phyloP scores from a whole-genome alignment of 1,284 basidiomycete genomes.

The Leccinum solheimii region DNA sequence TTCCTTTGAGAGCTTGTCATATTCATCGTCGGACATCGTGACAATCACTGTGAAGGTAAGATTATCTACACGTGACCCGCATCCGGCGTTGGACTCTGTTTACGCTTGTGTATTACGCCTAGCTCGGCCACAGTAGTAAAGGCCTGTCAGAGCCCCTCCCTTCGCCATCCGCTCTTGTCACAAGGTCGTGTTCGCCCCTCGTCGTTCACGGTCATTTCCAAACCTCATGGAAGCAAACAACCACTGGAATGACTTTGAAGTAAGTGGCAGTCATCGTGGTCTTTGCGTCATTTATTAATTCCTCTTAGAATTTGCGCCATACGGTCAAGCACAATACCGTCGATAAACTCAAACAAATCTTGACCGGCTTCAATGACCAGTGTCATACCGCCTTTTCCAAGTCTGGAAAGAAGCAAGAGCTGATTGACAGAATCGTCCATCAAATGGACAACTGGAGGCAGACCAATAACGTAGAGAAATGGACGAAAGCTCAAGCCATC shows the following conservation, averaged over 20 bases:
- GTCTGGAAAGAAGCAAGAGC: slow-evolving; percentile 81
- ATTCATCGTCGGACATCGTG: slow-evolving; percentile 54
- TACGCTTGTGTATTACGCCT: slow-evolving; percentile 28
- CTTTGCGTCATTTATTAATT: slow-evolving; percentile 17
- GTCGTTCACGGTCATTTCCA: slow-evolving; percentile 5
- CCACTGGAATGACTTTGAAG: slow-evolving; percentile 40
- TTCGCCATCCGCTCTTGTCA: slow-evolving; percentile 9
- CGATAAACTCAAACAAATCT: slow-evolving; percentile 76
- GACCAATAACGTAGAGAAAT: slow-evolving; percentile 56
- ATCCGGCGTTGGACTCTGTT: slow-evolving; percentile 20
- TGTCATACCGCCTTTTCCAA: slow-evolving; percentile 66
- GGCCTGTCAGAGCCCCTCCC: neutral
- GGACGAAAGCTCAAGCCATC: slow-evolving; percentile 63
- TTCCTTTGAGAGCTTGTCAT: slow-evolving; percentile 79
- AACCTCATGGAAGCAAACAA: slow-evolving; percentile 32
- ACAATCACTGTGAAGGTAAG: slow-evolving; percentile 17
- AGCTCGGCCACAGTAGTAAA: neutral
- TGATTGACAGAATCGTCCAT: slow-evolving; percentile 67
- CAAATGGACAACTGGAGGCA: slow-evolving; percentile 61
- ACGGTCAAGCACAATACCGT: slow-evolving; percentile 62
- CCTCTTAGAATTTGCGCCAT: slow-evolving; percentile 46
- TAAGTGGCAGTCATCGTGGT: slow-evolving; percentile 13
- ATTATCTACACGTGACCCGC: slow-evolving; percentile 34
- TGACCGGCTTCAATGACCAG: slow-evolving; percentile 71
- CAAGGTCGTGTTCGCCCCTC: slow-evolving; percentile 12